These are phyloP conservation scores for Tetrahymena malaccensis DNA, from an alignment of 73 alveolate species.

Conservation along the genomic window DNA sequence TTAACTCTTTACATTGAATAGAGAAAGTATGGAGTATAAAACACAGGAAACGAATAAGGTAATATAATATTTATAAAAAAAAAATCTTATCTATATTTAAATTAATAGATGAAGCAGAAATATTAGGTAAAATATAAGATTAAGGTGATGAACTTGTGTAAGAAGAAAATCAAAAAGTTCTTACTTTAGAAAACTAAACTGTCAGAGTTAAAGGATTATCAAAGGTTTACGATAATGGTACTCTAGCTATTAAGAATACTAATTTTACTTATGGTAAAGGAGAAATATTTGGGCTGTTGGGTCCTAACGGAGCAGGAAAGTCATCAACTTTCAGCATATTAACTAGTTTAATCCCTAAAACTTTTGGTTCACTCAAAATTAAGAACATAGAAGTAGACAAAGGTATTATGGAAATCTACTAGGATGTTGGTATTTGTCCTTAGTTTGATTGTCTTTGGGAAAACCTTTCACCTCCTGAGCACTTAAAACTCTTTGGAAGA, in stretches of 20 bases:
- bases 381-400: conserved; percentile 63
- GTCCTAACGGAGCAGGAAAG: conserved; percentile 95
- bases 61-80: not conserved
- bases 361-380: conserved; percentile 35
- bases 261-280: conserved; percentile 63
- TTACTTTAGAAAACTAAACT: conserved; percentile 3
- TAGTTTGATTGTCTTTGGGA: conserved; percentile 92
- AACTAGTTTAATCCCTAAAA: conserved; percentile 22
- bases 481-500: conserved; percentile 82
- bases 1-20: not conserved
- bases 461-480: conserved; percentile 83
- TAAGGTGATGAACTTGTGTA: conserved; percentile 28
- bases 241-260: conserved; percentile 62
- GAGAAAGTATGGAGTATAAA: not conserved
- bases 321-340: conserved; percentile 77
- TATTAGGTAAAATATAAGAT: not conserved
- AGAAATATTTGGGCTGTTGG: conserved; percentile 76
- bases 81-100: not conserved
- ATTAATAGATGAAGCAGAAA: not conserved
- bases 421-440: conserved; percentile 95
- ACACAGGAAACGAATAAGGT: not conserved
- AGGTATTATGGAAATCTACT: conserved; percentile 69
- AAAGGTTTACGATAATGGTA: conserved; percentile 42
- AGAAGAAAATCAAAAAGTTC: not conserved
- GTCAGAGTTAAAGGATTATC: conserved; percentile 39